Conservation (phyloP, 768 basidiomycete genomes). For the Hebeloma cylindrosporum region DNA sequence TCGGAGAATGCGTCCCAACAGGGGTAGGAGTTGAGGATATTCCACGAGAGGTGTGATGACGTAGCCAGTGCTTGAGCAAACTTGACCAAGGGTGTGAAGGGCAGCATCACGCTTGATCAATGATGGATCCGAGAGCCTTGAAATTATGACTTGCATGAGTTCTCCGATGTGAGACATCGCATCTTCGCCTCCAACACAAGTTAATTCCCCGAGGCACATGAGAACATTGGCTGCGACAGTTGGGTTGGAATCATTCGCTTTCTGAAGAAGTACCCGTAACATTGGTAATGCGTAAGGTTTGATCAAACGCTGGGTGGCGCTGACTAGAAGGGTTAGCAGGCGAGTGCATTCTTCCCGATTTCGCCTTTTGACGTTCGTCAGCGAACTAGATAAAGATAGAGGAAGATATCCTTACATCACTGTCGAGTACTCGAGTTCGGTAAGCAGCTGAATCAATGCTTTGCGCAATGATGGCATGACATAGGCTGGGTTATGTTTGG, state of each 20-base stretch:
- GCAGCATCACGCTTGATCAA: conserved; percentile 91
- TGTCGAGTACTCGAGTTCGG: conserved; percentile 95
- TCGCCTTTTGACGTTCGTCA: conserved; percentile 48
- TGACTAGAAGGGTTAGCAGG: conserved; percentile 84
- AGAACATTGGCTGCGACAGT: conserved; percentile 91
- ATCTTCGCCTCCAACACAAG: conserved; percentile 92
- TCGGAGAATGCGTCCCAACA: conserved; percentile 81
- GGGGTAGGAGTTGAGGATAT: conserved; percentile 84
- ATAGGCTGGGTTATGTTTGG: conserved; percentile 95
- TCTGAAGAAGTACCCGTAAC: conserved; percentile 87
- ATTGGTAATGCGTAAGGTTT: conserved; percentile 95
- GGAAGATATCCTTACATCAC: conserved; percentile 47
- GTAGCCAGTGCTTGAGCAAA: conserved; percentile 94
- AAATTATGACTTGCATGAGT: conserved; percentile 88
- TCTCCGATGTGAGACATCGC: conserved; percentile 79
- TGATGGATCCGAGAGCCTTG: conserved; percentile 87
- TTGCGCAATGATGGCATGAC: conserved; percentile 98
- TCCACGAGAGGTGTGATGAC: conserved; percentile 90
- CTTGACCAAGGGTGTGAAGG: conserved; percentile 88
- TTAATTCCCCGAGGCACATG: conserved; percentile 91
- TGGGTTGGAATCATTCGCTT: conserved; percentile 82
- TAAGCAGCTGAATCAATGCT: conserved; percentile 91
- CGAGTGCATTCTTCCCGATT: conserved; percentile 91
- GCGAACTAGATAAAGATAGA: not conserved
- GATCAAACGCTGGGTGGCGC: conserved; percentile 90